Percentiles rank a stretch among this genome's conserved stretches.
These are phyloP conservation scores for Lentinus brumalis DNA, from an alignment of 768 basidiomycete species.

Conservation along the genomic window DNA sequence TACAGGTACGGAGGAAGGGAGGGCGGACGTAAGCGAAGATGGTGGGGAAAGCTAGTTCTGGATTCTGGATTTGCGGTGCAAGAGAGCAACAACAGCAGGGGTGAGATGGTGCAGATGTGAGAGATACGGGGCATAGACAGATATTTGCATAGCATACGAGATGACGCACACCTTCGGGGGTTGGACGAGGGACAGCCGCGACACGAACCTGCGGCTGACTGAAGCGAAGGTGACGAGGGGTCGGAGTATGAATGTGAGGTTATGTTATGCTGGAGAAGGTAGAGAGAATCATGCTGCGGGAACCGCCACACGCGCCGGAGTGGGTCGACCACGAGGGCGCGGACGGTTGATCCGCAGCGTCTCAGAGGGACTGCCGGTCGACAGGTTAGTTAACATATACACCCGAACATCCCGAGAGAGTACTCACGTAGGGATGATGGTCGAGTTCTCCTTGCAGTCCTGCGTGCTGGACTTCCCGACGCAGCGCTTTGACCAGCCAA, in stretches of 20 bases:
- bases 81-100: slow-evolving; percentile 15
- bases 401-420: not conserved
- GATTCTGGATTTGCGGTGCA: slow-evolving; percentile 6
- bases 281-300: slow-evolving; percentile 27
- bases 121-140: slow-evolving; percentile 29
- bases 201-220: not conserved
- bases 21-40: slow-evolving; percentile 7
- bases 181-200: slow-evolving; percentile 2
- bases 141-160: slow-evolving; percentile 36
- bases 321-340: slow-evolving; percentile 46
- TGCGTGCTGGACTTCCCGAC: slow-evolving; percentile 44
- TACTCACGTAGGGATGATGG: slow-evolving; percentile 57
- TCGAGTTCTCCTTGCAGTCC: slow-evolving; percentile 47
- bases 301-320: slow-evolving; percentile 33
- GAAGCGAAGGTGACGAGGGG: not conserved
- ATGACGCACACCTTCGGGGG: not conserved
- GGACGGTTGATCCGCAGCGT: slow-evolving; percentile 47
- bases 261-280: not conserved
- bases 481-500: slow-evolving; percentile 68
- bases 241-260: not conserved
- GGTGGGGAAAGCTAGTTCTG: not conserved
- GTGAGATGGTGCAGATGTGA: not conserved
- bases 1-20: not conserved
- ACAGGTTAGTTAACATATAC: not conserved
- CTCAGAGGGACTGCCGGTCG: slow-evolving; percentile 37